Evolutionary conservation across 2,329 filamentous ascomycete species (phyloP), one percentile per base, ranked within the genome.

Genomic region (Exophiala lecanii-corni): DNA sequence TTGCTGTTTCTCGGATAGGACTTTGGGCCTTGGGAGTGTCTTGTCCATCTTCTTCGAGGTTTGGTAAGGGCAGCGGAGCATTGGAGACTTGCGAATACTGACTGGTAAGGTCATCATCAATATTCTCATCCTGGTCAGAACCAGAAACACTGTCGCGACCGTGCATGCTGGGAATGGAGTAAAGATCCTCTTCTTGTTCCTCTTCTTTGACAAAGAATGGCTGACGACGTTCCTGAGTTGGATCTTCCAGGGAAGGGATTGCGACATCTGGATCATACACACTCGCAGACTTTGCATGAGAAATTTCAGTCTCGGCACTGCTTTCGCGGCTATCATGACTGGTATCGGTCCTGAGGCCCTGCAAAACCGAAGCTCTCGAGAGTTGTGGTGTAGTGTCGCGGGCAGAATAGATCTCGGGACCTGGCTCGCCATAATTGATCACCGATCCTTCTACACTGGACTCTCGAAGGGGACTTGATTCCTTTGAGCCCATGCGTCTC

Each of bases 281-380:
- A 17, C 9, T 35, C 6, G 9, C 7, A 7, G 30, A 33, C 33
- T 26, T 16, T 15, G 25, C 28, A 32, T 33, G 36, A 32, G 41
- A 65, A 64, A 6, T 69, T 64, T 15, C 81, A 76, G 33, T 76
- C 73, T 75, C 35, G 75, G 70, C 48, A 64, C 54, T 54, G 45
- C 44, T 52, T 5, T 50, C 50, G 36, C 51, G 69, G 62, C 63
- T 86, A 66, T 84, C 85, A 55, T 42, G 25, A 62, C 65, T 61
- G 92, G 87, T 42, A 4, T 42, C 21, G 15, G 40, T 39, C n/a
- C 48, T 46, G 20, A 96, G 83, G 50, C 91, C 88, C 40, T 86
- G 82, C 56, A 97, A 72, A 55, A 97, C 97, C 0, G 89, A 95
- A 62, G 97, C 92, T 26, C 91, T 80, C 6, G 91, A 96, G 12